phyloP scores from a whole-genome alignment of 257 asterid species.

The Paraleonurus japonicus region DNA sequence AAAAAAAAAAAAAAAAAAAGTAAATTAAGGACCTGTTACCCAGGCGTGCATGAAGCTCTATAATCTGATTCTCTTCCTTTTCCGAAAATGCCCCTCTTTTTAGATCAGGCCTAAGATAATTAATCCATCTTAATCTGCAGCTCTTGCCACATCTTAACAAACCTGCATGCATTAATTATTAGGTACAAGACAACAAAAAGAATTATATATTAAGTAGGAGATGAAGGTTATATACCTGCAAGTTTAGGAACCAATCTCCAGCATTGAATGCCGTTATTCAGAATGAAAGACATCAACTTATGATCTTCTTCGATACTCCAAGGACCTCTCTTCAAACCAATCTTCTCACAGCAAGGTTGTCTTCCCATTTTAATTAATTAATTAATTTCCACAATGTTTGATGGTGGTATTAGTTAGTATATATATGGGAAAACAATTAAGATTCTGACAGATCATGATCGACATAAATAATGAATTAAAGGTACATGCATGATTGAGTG shows the following conservation, averaged over 20 bases:
- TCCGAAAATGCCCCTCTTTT: slow-evolving; percentile 60
- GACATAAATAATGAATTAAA: slow-evolving; percentile 36
- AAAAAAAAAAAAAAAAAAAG: background rate
- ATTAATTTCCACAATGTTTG: background rate
- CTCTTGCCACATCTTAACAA: slow-evolving; percentile 67
- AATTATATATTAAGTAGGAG: too few species aligned
- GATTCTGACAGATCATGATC: slow-evolving; percentile 39
- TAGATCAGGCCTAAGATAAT: slow-evolving; percentile 64
- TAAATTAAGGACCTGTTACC: slow-evolving; percentile 57
- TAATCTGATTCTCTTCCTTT: slow-evolving; percentile 58
- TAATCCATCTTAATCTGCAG: slow-evolving; percentile 64
- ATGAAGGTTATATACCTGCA: slow-evolving; percentile 48
- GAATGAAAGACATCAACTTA: slow-evolving; percentile 51
- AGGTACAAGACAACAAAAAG: background rate
- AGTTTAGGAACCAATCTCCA: slow-evolving; percentile 70
- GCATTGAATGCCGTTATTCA: slow-evolving; percentile 59
- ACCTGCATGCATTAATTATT: slow-evolving; percentile 35
- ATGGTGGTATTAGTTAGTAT: slow-evolving; percentile 14
- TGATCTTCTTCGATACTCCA: slow-evolving; percentile 77
- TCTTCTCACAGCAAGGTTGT: slow-evolving; percentile 66
- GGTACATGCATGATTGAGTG: slow-evolving; percentile 30
- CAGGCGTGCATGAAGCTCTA: slow-evolving; percentile 69
- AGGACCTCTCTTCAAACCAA: slow-evolving; percentile 70
- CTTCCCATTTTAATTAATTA: slow-evolving; percentile 55
- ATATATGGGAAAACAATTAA: slow-evolving; percentile 33